phyloP scores from a whole-genome alignment of 2,329 filamentous ascomycete genomes.

The Fusarium brevicatenulatum region DNA sequence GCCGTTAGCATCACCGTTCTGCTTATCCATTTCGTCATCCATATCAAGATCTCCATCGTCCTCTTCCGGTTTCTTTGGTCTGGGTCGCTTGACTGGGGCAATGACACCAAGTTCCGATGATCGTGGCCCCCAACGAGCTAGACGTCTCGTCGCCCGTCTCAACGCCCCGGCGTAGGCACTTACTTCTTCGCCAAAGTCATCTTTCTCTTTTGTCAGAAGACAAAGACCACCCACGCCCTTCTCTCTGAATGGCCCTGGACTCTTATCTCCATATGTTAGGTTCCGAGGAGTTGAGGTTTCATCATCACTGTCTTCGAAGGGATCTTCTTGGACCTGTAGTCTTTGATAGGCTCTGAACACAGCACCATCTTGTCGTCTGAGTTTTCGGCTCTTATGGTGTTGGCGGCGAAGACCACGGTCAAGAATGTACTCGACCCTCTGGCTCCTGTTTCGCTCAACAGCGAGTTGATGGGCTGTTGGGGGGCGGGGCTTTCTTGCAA shows the following conservation, averaged over 20 bases:
- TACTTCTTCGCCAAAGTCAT: slow-evolving; percentile 82
- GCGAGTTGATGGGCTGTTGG: slow-evolving; percentile 85
- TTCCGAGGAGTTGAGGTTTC: slow-evolving; percentile 58
- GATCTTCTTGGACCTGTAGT: slow-evolving; percentile 64
- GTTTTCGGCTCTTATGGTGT: slow-evolving; percentile 71
- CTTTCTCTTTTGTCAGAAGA: slow-evolving; percentile 68
- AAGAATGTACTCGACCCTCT: slow-evolving; percentile 84
- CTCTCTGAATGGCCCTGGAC: slow-evolving; percentile 59
- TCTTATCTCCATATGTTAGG: slow-evolving; percentile 46
- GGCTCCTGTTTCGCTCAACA: slow-evolving; percentile 80
- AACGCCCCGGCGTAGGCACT: slow-evolving; percentile 73
- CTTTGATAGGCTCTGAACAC: slow-evolving; percentile 74
- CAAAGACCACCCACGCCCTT: slow-evolving; percentile 72
- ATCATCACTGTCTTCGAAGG: slow-evolving; percentile 71
- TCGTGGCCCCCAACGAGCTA: slow-evolving; percentile 73
- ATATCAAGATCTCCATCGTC: slow-evolving; percentile 43
- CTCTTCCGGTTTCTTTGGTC: slow-evolving; percentile 42
- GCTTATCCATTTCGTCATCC: slow-evolving; percentile 42
- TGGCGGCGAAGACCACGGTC: slow-evolving; percentile 76
- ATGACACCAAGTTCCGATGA: slow-evolving; percentile 60
- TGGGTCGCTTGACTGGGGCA: slow-evolving; percentile 56
- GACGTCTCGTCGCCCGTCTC: slow-evolving; percentile 69
- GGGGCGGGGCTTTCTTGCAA: slow-evolving; percentile 73
- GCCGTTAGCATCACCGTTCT: slow-evolving; percentile 37
- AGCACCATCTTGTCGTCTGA: slow-evolving; percentile 71